Evolutionary conservation across 1,284 basidiomycete species (phyloP).

Genomic region (Ganoderma meredithae): DNA sequence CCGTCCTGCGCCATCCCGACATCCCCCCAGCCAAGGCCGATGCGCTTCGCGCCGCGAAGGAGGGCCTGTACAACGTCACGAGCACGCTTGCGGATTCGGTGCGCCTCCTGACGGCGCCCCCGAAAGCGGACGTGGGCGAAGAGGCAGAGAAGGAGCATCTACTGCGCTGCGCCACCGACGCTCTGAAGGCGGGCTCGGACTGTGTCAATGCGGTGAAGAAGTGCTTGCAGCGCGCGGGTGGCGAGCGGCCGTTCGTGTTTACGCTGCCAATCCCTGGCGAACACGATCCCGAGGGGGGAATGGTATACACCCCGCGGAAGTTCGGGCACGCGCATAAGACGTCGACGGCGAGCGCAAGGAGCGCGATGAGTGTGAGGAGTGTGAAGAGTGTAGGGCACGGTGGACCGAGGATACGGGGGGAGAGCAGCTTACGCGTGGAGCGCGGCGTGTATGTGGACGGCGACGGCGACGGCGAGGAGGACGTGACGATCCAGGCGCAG

Average conservation of each 20-base stretch:
- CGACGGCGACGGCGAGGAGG: conserved; percentile 58
- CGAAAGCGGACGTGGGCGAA: conserved; percentile 62
- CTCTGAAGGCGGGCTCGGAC: conserved; percentile 88
- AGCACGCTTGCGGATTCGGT: conserved; percentile 90
- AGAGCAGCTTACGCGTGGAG: conserved; percentile 45
- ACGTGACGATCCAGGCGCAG: conserved; percentile 61
- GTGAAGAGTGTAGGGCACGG: conserved; percentile 31
- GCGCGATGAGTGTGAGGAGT: conserved; percentile 12
- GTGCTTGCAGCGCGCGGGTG: conserved; percentile 68
- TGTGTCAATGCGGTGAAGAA: conserved; percentile 86
- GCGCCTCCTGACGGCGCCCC: conserved; percentile 67
- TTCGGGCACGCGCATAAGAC: conserved; percentile 42
- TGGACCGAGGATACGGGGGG: conserved; percentile 40
- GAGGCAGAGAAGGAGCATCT: conserved; percentile 85
- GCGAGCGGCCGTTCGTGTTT: conserved; percentile 70
- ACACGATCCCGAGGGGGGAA: conserved; percentile 43
- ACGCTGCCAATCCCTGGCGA: conserved; percentile 61
- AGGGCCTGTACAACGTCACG: conserved; percentile 86
- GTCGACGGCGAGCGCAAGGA: conserved; percentile 24
- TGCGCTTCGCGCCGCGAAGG: conserved; percentile 75
- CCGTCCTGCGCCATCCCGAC: conserved; percentile 77
- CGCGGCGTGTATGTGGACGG: conserved; percentile 45
- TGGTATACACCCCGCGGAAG: conserved; percentile 53
- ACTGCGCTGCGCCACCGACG: conserved; percentile 85
- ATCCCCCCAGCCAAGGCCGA: conserved; percentile 63